These are phyloP conservation scores for Leccinum pellstonianum DNA, from an alignment of 768 basidiomycete genomes.

Conservation along the genomic window DNA sequence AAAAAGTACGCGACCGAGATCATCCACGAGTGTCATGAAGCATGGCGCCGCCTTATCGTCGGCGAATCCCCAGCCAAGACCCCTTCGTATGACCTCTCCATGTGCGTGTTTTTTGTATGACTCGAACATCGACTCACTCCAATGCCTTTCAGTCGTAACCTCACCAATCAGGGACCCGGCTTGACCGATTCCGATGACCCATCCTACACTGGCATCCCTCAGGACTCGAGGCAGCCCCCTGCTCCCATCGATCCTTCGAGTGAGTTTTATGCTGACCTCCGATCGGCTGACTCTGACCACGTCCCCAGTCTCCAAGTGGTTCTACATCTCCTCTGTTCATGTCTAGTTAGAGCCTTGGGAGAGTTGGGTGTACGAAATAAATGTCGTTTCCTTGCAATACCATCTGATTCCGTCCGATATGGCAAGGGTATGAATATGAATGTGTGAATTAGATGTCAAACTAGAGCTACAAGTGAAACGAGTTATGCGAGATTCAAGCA, in stretches of 20 bases:
- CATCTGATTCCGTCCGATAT: background rate
- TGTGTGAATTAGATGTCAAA: conserved; percentile 9
- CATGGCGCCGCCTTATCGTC: conserved; percentile 90
- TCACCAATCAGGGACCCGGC: conserved; percentile 71
- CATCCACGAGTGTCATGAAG: conserved; percentile 97
- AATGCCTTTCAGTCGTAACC: conserved; percentile 61
- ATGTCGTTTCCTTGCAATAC: conserved; percentile 4
- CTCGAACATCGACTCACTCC: background rate
- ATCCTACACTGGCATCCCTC: conserved; percentile 63
- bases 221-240: conserved; percentile 78
- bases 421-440: background rate
- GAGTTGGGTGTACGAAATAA: background rate
- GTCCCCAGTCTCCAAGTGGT: conserved; percentile 80
- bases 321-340: conserved; percentile 89
- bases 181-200: conserved; percentile 62
- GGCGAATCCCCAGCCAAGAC: conserved; percentile 80
- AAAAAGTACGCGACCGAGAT: conserved; percentile 99
- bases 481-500: conserved; percentile 19
- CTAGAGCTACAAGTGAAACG: conserved; percentile 29
- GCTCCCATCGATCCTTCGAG: conserved; percentile 90
- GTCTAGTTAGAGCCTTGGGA: conserved; percentile 46
- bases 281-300: conserved; percentile 10
- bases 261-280: conserved; percentile 37
- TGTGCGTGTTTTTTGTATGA: conserved; percentile 50
- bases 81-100: conserved; percentile 70